Conservation (phyloP, 345 rosid genomes). For the Citropsis articulata region DNA sequence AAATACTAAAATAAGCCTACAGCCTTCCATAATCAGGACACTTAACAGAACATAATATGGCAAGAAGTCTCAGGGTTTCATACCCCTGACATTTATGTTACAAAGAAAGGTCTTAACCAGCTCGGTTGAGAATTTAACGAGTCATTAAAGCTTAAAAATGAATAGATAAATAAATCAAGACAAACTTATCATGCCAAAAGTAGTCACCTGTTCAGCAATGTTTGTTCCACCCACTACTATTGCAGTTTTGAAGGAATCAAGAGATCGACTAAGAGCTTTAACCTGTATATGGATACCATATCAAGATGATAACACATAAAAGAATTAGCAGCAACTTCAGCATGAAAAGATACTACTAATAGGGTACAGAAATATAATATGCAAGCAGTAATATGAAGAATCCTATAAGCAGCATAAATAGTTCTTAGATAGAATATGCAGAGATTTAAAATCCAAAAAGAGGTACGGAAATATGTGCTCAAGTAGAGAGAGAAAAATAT, state of each 20-base stretch:
- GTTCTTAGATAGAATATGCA: neutral
- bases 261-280: slow-evolving; percentile 38
- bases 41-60: neutral
- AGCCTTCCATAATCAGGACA: neutral
- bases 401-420: neutral
- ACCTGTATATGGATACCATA: slow-evolving; percentile 20
- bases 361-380: neutral
- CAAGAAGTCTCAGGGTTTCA: neutral
- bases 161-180: too few relatives aligned
- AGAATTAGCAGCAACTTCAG: neutral
- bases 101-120: neutral
- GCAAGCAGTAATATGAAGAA: neutral
- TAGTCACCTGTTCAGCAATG: slow-evolving; percentile 33
- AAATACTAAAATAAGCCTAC: neutral
- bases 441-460: neutral
- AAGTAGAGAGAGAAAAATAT: neutral
- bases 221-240: slow-evolving; percentile 46
- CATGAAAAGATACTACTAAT: neutral
- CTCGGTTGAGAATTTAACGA: neutral
- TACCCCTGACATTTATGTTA: too few relatives aligned
- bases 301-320: slow-evolving; percentile 1
- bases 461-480: neutral
- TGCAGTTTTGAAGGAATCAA: slow-evolving; percentile 35
- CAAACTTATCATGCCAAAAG: neutral
- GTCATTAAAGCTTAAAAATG: neutral